These are phyloP conservation scores for Hymenoscyphus salicellus DNA, from an alignment of 2,329 filamentous ascomycete species.

Conservation along the genomic window DNA sequence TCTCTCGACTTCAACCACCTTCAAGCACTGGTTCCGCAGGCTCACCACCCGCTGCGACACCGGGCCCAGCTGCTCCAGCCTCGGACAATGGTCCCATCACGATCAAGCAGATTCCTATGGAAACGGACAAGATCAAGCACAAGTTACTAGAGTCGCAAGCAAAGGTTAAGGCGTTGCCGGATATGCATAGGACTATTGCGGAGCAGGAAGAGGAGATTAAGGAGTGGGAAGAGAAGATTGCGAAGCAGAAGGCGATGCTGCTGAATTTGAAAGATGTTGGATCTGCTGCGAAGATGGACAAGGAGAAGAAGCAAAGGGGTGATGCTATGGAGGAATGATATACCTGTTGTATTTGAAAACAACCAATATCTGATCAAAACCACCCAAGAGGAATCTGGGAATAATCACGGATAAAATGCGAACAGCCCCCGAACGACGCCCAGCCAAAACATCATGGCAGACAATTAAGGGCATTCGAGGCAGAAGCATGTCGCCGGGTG, in stretches of 20 bases:
- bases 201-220: slow-evolving; percentile 71
- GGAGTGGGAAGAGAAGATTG: slow-evolving; percentile 62
- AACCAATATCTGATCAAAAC: not conserved
- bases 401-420: too few species aligned
- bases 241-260: slow-evolving; percentile 59
- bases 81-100: slow-evolving; percentile 28
- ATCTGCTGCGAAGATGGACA: slow-evolving; percentile 39
- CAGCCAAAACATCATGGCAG: not conserved
- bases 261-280: slow-evolving; percentile 52
- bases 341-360: not conserved
- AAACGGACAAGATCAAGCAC: slow-evolving; percentile 75
- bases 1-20: slow-evolving; percentile 65
- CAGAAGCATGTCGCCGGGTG: not conserved
- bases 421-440: not conserved
- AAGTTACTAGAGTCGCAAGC: slow-evolving; percentile 75
- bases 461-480: not conserved
- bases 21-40: slow-evolving; percentile 34
- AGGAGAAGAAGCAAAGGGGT: slow-evolving; percentile 32
- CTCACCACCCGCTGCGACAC: slow-evolving; percentile 31
- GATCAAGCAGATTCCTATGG: slow-evolving; percentile 73
- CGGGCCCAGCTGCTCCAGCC: slow-evolving; percentile 38
- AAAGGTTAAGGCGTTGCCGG: slow-evolving; percentile 63
- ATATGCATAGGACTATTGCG: slow-evolving; percentile 62
- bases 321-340: slow-evolving; percentile 45
- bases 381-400: not conserved